Evolutionary conservation across 164 flowering plant genomes (phyloP), one percentile per base, ranked within the genome.

Genomic region (Dillenia suffruticosa): DNA sequence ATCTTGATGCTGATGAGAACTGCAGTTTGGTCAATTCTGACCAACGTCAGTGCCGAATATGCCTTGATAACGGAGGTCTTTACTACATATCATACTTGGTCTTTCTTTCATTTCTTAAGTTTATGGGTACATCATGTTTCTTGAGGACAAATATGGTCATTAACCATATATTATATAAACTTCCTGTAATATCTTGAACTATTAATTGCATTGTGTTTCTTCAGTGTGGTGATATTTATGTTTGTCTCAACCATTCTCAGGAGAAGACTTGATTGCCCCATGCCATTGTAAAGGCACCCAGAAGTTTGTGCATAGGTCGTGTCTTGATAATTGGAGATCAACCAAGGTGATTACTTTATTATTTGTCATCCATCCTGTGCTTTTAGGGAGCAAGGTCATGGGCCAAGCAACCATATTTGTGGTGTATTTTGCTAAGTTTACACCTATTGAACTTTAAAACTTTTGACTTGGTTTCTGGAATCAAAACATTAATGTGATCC

Each of bases 301-400:
- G 66, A 92, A 95, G 73, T 90, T 81, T 77, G 97, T 95, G 46
- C 97, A 95, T 70, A 77, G 97, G 66, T 86, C 94, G 62, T 95
- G 99, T 74, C 97, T 95, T 68, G 99, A 95, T 76, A 77, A 88
- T 65, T 92, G 97, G 99, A 88, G 97, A 72, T 88, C 96, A 60
- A 87, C 96, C 2, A 95, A 89, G 97, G 99, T 90, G 71, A 61
- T 15, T 15, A 16, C 57, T 51, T 43, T 2, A 13, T 9, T 1
- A 10, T 19, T 26, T 58, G 14, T 63, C 15, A 9, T 32, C 17
- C 17, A 10, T 47, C 12, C 51, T 14, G 46, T 32, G 46, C 3
- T 24, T 24, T 26, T 57, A 15, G 8, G 7, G 40, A 32, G 40
- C 40, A 4, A 32, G 40, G 6, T 32, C 40, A 32, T 32, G 40